Evolutionary conservation across 202 grass and related monocot species (phyloP), one percentile per base, ranked within the genome.

Genomic region (Panicum hallii): DNA sequence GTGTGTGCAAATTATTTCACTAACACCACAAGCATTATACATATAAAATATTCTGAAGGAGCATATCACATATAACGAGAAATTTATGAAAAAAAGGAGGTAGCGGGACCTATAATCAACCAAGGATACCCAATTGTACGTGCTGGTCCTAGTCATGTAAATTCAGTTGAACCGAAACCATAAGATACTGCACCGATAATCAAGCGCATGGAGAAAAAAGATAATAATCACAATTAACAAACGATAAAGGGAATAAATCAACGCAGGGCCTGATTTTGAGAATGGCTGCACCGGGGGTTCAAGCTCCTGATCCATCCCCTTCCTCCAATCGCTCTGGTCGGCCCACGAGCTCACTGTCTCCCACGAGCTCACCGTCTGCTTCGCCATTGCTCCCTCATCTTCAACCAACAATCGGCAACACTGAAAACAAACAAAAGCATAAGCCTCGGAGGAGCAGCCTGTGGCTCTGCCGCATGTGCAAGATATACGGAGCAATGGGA

Each of bases 211-310:
- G 15, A 47, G 14, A 46, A 9, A 43, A n/a, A 0, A 7, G 1
- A 26, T 1, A 26, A 26, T 26, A 16, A 5, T 52, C 36, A 34
- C 41, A 2, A 34, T 34, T 52, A 23, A 49, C 47, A 10, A 78
- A 10, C 23, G 2, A 52, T 82, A 52, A 52, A 69, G 52, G 13
- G 50, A 36, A 20, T 16, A 70, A 78, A 75, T 79, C 42, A 40
- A 63, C 26, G 68, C 12, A 0, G 22, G 66, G n/a, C 5, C 34
- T 77, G 63, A 64, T 57, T 80, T 42, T 11, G 16, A 46, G 52
- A 48, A 72, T 40, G 61, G 45, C 11, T 28, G 78, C 71, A 94
- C 93, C 88, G 88, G 85, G 14, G 44, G 66, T 40, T 71, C 56
- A 56, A 75, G 71, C 64, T 60, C 77, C 55, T 48, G 77, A 72